Evolutionary conservation across 1,284 basidiomycete species (phyloP).

Genomic region (Boletellus dicymbophilus): DNA sequence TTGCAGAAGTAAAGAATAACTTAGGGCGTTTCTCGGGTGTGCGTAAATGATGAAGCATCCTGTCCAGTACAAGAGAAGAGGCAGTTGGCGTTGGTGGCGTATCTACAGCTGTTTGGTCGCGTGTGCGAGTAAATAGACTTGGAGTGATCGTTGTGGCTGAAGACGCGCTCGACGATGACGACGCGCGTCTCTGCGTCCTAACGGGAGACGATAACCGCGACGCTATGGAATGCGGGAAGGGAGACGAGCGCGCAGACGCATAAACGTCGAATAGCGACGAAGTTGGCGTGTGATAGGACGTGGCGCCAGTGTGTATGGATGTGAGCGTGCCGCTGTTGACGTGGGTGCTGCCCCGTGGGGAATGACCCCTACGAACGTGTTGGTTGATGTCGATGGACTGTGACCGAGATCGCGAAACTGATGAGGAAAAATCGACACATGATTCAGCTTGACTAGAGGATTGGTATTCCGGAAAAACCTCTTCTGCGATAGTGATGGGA

Average conservation of each 20-base stretch:
- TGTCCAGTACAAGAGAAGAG: constrained; percentile 4
- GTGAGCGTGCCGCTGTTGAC: constrained; percentile 39
- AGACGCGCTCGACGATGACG: constrained; percentile 47
- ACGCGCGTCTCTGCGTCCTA: constrained; percentile 37
- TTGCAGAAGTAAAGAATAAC: constrained; percentile 73
- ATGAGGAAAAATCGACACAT: constrained; percentile 12
- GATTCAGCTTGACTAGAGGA: constrained; percentile 2
- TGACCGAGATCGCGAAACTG: constrained; percentile 21
- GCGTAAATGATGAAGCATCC: constrained; percentile 22
- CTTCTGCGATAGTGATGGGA: constrained; percentile 26
- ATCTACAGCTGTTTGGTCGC: constrained; percentile 19
- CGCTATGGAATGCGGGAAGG: constrained; percentile 41
- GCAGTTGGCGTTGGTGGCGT: constrained; percentile 17
- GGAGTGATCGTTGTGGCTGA: constrained; percentile 64
- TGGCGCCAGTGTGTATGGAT: constrained; percentile 54
- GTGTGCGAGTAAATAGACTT: constrained; percentile 49
- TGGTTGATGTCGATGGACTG: constrained; percentile 24
- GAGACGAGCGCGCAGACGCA: constrained; percentile 58
- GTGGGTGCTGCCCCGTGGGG: constrained; percentile 40
- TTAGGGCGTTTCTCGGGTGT: constrained; percentile 53
- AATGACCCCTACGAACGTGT: constrained; percentile 27
- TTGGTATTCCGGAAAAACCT: constrained; percentile 16
- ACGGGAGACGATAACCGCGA: constrained; percentile 22
- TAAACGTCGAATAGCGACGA: constrained; percentile 54
- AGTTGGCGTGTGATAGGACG: constrained; percentile 72